Conservation (phyloP, 768 basidiomycete species). For the Psilocybe tampanensis region DNA sequence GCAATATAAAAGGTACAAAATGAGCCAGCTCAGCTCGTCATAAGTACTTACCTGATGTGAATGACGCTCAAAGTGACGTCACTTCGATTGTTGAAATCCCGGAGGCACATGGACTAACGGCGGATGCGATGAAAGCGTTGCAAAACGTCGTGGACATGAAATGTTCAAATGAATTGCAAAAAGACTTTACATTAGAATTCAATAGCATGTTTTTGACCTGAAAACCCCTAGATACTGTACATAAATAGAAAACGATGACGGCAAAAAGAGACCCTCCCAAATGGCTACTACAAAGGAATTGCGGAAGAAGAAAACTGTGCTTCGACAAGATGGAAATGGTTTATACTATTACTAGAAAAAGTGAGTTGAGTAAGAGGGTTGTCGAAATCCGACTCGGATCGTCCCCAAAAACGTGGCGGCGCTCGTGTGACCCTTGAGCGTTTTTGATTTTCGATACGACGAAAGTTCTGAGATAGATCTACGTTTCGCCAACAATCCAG, state of each 20-base stretch:
- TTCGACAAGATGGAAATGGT: not conserved
- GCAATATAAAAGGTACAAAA: not conserved
- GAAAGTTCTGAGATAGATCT: not conserved
- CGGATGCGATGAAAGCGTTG: no score
- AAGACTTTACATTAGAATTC: not conserved
- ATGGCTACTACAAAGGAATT: not conserved
- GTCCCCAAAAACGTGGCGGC: not conserved
- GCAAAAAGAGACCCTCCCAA: not conserved
- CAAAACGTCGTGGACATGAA: no score
- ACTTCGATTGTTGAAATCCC: no score
- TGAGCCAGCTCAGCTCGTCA: not conserved
- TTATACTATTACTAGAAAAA: no score
- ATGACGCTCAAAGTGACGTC: not conserved
- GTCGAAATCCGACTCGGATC: no score
- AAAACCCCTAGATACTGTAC: slow-evolving; percentile 1
- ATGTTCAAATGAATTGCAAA: not conserved
- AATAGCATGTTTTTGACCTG: not conserved
- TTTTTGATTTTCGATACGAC: not conserved
- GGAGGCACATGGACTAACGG: no score
- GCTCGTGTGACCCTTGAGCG: not conserved
- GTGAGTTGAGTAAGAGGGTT: not conserved
- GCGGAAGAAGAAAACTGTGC: not conserved
- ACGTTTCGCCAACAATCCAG: slow-evolving; percentile 6
- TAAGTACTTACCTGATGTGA: not conserved
- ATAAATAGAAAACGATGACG: not conserved